phyloP scores from a whole-genome alignment of 2,329 filamentous ascomycete genomes.

The Gaeumannomyces sp. region DNA sequence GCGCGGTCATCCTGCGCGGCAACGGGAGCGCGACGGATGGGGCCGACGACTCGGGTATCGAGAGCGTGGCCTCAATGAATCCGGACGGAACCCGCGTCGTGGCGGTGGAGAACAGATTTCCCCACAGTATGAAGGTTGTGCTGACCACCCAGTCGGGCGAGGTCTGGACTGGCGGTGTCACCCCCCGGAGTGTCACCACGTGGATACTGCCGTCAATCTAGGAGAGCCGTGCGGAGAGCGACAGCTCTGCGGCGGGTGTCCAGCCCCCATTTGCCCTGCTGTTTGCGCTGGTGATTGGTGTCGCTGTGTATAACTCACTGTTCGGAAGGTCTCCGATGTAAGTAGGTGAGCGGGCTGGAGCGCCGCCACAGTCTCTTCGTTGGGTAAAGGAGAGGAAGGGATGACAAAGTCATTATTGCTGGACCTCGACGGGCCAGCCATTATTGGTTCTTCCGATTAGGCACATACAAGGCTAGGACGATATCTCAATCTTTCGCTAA shows the following conservation, averaged over 20 bases:
- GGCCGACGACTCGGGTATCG: slow-evolving; percentile 29
- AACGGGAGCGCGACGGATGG: slow-evolving; percentile 37
- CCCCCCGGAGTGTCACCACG: slow-evolving; percentile 29
- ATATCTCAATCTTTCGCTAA: not conserved
- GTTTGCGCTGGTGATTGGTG: not conserved
- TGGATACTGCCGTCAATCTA: slow-evolving; percentile 29
- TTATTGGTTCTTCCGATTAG: not conserved
- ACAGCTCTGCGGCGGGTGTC: not conserved
- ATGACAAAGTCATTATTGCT: not conserved
- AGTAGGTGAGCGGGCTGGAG: not conserved
- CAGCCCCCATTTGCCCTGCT: not conserved
- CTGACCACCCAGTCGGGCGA: slow-evolving; percentile 26
- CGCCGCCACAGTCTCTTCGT: not conserved
- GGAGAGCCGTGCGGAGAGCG: slow-evolving; percentile 34
- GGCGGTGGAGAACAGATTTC: slow-evolving; percentile 41
- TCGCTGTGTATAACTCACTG: not conserved
- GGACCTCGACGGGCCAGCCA: not conserved
- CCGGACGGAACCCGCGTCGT: slow-evolving; percentile 39
- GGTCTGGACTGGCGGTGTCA: slow-evolving; percentile 33
- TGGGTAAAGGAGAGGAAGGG: not conserved
- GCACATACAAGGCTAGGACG: not conserved
- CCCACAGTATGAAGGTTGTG: slow-evolving; percentile 37
- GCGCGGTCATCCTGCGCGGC: slow-evolving; percentile 34
- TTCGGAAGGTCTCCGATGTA: not conserved
- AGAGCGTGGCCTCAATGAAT: slow-evolving; percentile 40